A percentile compares a stretch with the other conserved stretches of the same genome.
These are phyloP conservation scores for Lentinula lateritia DNA, from an alignment of 768 basidiomycete species.

Conservation along the genomic window DNA sequence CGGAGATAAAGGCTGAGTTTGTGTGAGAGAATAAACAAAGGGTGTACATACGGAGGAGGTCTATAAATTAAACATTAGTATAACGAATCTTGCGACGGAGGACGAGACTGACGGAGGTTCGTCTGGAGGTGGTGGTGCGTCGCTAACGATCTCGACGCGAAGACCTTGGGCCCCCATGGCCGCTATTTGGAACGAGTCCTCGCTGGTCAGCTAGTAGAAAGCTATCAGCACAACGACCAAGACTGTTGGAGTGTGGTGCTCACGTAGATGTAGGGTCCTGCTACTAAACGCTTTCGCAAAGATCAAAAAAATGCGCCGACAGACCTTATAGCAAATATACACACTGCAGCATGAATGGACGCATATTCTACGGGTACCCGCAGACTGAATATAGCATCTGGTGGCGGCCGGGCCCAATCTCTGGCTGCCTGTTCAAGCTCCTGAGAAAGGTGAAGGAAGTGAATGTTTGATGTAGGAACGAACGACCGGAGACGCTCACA, in stretches of 20 bases:
- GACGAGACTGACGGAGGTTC: slow-evolving; percentile 66
- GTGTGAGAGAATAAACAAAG: slow-evolving; percentile 11
- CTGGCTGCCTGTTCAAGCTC: slow-evolving; percentile 76
- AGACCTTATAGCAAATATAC: slow-evolving; percentile 19
- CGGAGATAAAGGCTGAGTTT: neutral
- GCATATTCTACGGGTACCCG: slow-evolving; percentile 87
- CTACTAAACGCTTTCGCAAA: slow-evolving; percentile 58
- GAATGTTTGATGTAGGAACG: slow-evolving; percentile 1
- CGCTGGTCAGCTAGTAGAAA: slow-evolving; percentile 58
- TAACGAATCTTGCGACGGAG: neutral
- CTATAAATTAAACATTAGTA: slow-evolving; percentile 17
- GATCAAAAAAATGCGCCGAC: slow-evolving; percentile 14
- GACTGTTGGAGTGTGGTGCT: slow-evolving; percentile 18
- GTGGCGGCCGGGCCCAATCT: slow-evolving; percentile 85
- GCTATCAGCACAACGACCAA: slow-evolving; percentile 10
- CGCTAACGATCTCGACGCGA: slow-evolving; percentile 81
- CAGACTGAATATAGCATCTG: slow-evolving; percentile 67
- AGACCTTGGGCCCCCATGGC: slow-evolving; percentile 76
- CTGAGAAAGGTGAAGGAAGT: slow-evolving; percentile 28
- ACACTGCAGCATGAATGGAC: slow-evolving; percentile 76
- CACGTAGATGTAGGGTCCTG: slow-evolving; percentile 83
- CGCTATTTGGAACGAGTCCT: slow-evolving; percentile 90
- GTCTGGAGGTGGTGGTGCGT: slow-evolving; percentile 79
- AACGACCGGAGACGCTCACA: slow-evolving; percentile 32
- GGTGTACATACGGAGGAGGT: slow-evolving; percentile 42